These are phyloP conservation scores for Beauveria asiatica DNA, from an alignment of 2,329 filamentous ascomycete genomes.

Conservation along the genomic window DNA sequence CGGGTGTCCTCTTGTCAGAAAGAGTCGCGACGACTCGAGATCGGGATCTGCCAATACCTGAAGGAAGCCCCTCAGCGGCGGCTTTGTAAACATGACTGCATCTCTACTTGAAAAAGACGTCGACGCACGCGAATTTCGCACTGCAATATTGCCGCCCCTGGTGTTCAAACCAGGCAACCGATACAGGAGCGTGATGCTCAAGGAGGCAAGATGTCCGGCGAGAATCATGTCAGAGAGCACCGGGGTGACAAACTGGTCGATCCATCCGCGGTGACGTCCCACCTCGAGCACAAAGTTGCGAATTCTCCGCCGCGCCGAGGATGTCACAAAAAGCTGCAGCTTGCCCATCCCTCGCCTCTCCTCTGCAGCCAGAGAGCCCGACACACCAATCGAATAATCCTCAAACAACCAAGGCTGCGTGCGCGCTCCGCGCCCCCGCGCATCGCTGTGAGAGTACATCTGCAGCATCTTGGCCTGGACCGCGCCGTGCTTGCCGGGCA, in stretches of 20 bases:
- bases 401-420: conserved; percentile 1
- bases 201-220: conserved; percentile 21
- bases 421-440: neutral
- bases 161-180: neutral
- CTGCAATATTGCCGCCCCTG: neutral
- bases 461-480: conserved; percentile 21
- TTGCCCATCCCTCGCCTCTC: conserved; percentile 4
- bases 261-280: conserved; percentile 24
- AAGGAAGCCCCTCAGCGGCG: conserved; percentile 28
- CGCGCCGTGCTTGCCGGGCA: conserved; percentile 18
- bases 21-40: conserved; percentile 30
- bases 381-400: neutral
- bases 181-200: conserved; percentile 12
- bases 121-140: neutral
- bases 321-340: conserved; percentile 5
- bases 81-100: conserved; percentile 19
- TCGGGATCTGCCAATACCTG: conserved; percentile 37
- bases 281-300: conserved; percentile 21
- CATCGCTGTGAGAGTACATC: neutral
- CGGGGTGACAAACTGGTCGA: conserved; percentile 21
- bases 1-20: conserved; percentile 28
- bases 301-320: conserved; percentile 15
- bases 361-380: conserved; percentile 10
- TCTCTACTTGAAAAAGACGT: neutral
- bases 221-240: conserved; percentile 25